Evolutionary conservation across 2,329 filamentous ascomycete genomes (phyloP).

Genomic region (Tolypocladium nubicola): DNA sequence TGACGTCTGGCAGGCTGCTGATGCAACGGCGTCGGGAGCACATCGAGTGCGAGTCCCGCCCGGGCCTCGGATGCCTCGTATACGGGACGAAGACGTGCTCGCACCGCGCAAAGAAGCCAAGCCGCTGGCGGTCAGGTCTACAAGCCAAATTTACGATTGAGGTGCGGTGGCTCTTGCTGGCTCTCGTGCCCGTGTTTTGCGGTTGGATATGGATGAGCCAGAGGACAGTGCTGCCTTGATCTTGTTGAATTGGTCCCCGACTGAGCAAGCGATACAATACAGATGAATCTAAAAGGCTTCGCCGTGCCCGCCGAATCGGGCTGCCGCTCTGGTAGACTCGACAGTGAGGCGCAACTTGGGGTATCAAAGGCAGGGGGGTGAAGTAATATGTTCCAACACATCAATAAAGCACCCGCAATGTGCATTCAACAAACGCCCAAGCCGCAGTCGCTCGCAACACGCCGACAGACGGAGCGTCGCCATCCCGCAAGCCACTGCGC

Average conservation of each 20-base stretch:
- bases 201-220: neutral
- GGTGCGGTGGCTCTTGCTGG: conserved; percentile 37
- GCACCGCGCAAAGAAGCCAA: conserved; percentile 34
- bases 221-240: neutral
- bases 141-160: conserved; percentile 33
- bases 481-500: neutral
- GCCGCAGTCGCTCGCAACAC: neutral
- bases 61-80: conserved; percentile 45
- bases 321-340: too few relatives aligned
- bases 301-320: too few relatives aligned
- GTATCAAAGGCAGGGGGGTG: neutral
- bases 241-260: neutral
- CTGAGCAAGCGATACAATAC: neutral
- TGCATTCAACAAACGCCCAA: neutral
- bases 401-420: neutral
- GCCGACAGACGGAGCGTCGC: neutral
- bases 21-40: conserved; percentile 51
- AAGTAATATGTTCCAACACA: neutral
- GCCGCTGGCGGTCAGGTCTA: conserved; percentile 32
- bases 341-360: neutral
- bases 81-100: conserved; percentile 37
- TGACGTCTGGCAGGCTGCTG: conserved; percentile 29
- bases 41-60: conserved; percentile 47
- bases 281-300: neutral
- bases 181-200: conserved; percentile 25